Evolutionary conservation across 768 basidiomycete species (phyloP).

Genomic region (Panus rudis): DNA sequence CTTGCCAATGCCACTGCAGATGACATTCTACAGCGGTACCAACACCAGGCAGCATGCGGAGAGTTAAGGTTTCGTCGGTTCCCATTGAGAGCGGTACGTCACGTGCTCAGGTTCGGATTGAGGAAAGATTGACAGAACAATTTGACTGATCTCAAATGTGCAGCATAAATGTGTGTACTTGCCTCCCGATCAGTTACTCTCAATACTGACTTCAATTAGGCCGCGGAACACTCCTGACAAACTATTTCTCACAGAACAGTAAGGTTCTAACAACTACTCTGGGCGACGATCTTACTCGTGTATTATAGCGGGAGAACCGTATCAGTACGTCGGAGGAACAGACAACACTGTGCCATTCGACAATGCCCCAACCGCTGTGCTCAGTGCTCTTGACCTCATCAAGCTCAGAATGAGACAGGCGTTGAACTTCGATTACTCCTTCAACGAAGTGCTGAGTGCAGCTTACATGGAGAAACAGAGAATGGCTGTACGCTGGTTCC

Average conservation of each 20-base stretch:
- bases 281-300: neutral
- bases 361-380: constrained; percentile 50
- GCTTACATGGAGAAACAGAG: constrained; percentile 83
- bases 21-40: constrained; percentile 56
- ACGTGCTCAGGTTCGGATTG: neutral
- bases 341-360: constrained; percentile 65
- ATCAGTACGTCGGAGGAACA: constrained; percentile 79
- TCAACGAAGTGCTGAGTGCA: constrained; percentile 77
- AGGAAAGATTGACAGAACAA: constrained; percentile 1
- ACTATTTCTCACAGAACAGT: constrained; percentile 87
- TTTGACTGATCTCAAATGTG: constrained; percentile 11
- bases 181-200: neutral
- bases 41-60: constrained; percentile 52
- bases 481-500: constrained; percentile 54
- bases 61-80: constrained; percentile 59
- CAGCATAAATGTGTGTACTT: constrained; percentile 60
- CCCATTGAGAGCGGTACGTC: constrained; percentile 58
- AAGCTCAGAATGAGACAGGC: constrained; percentile 44
- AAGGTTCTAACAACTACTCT: constrained; percentile 20
- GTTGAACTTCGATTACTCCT: constrained; percentile 32
- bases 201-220: constrained; percentile 31
- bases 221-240: constrained; percentile 63
- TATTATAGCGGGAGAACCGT: constrained; percentile 65
- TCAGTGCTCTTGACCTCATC: constrained; percentile 52
- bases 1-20: constrained; percentile 40